These are phyloP conservation scores for Globisporangium iwayamae DNA, from an alignment of 352 stramenopile species.

Conservation along the genomic window DNA sequence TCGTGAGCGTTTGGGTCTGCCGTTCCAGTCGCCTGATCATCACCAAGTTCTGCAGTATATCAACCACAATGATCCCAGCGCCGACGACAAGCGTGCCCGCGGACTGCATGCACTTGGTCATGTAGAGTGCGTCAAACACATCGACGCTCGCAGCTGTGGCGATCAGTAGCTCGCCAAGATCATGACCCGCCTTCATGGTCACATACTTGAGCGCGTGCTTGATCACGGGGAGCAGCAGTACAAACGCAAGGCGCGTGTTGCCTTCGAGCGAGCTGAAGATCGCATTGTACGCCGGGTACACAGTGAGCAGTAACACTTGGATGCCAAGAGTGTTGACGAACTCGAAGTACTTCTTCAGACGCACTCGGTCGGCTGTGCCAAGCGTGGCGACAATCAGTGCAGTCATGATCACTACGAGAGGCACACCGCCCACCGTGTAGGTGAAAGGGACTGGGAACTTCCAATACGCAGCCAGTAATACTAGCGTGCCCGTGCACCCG, in stretches of 20 bases:
- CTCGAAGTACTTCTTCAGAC: background rate
- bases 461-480: background rate
- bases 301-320: background rate
- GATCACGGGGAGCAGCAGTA: conserved; percentile 11
- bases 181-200: background rate
- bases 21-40: background rate
- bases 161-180: background rate
- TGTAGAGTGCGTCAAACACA: conserved; percentile 15
- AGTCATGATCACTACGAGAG: background rate
- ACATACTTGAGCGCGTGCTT: conserved; percentile 4
- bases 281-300: conserved; percentile 14
- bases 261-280: conserved; percentile 10
- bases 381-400: background rate
- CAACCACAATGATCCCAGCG: conserved; percentile 8
- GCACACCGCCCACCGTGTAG: background rate
- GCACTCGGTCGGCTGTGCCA: background rate
- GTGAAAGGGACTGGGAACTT: conserved; percentile 11
- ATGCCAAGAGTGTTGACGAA: background rate
- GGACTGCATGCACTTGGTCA: conserved; percentile 25
- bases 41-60: conserved; percentile 3
- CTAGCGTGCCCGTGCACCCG: background rate
- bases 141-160: background rate
- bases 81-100: conserved; percentile 15
- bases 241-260: background rate
- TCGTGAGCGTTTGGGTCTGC: no score